Conservation (phyloP, 192 early-diverging fungal species). For the Coemansia aciculifera region DNA sequence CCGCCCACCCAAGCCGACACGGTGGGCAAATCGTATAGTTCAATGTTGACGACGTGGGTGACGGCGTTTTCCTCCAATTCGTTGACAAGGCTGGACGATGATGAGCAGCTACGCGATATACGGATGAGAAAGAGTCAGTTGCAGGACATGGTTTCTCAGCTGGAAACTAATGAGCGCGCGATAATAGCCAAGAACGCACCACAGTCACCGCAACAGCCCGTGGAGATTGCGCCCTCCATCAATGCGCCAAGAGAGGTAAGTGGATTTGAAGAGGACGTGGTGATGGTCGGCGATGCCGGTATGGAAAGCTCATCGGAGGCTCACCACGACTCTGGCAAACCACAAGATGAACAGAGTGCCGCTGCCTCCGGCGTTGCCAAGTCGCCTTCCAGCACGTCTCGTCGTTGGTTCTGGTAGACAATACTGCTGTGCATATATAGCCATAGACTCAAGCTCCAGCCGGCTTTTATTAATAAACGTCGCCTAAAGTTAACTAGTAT, state of each 20-base stretch:
- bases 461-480: background rate
- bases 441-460: background rate
- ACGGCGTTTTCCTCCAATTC: constrained; percentile 26
- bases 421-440: background rate
- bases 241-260: constrained; percentile 22
- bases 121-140: constrained; percentile 43
- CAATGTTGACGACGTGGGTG: constrained; percentile 43
- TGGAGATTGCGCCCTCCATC: background rate
- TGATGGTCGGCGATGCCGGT: constrained; percentile 38
- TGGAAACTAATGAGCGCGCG: constrained; percentile 41
- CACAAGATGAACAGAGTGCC: constrained; percentile 4
- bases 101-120: constrained; percentile 44
- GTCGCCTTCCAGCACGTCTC: constrained; percentile 12
- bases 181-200: constrained; percentile 15
- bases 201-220: background rate
- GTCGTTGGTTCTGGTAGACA: constrained; percentile 49
- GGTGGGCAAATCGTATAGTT: constrained; percentile 13
- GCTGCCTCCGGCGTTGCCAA: constrained; percentile 2
- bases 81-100: constrained; percentile 20
- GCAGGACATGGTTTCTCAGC: constrained; percentile 47
- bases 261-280: constrained; percentile 51
- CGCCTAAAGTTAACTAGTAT: background rate
- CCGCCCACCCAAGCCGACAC: constrained; percentile 21
- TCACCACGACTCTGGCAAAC: constrained; percentile 6
- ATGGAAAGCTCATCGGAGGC: constrained; percentile 15